These are phyloP conservation scores for Alternaria incomplexa DNA, from an alignment of 2,329 filamentous ascomycete genomes.

Conservation along the genomic window DNA sequence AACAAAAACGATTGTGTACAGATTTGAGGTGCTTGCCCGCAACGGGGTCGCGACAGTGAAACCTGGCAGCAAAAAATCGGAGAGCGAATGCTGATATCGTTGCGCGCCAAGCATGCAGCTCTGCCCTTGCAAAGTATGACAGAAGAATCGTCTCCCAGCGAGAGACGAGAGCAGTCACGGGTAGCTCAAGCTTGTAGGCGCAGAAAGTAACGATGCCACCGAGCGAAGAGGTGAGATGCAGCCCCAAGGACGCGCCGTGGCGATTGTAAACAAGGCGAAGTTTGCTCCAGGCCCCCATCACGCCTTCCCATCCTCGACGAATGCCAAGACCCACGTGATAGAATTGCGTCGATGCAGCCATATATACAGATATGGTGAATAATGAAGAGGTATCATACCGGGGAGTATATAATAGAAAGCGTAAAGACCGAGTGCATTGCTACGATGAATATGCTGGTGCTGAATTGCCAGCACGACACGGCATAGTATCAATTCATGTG, in stretches of 20 bases:
- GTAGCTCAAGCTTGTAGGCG: neutral
- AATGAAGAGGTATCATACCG: too few species aligned
- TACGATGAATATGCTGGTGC: too few species aligned
- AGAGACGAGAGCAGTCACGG: neutral
- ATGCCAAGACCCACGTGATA: neutral
- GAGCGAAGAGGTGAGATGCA: neutral
- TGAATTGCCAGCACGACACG: too few species aligned
- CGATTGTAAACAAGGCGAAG: neutral
- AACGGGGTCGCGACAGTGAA: neutral
- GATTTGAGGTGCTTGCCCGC: neutral
- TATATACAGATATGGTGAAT: too few species aligned
- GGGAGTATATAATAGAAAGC: too few species aligned
- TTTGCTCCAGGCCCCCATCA: neutral
- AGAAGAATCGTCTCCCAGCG: neutral
- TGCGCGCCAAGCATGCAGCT: neutral
- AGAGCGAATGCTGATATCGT: neutral
- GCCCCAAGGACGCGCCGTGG: neutral
- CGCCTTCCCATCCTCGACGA: neutral
- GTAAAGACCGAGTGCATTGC: too few species aligned
- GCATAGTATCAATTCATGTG: too few species aligned
- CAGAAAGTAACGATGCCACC: accelerated
- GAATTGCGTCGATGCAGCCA: too few species aligned
- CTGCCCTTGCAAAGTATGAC: neutral
- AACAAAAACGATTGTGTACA: neutral
- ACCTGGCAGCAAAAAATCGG: neutral